Conservation (phyloP, 208 protist species). For the Leishmania amazonensis region DNA sequence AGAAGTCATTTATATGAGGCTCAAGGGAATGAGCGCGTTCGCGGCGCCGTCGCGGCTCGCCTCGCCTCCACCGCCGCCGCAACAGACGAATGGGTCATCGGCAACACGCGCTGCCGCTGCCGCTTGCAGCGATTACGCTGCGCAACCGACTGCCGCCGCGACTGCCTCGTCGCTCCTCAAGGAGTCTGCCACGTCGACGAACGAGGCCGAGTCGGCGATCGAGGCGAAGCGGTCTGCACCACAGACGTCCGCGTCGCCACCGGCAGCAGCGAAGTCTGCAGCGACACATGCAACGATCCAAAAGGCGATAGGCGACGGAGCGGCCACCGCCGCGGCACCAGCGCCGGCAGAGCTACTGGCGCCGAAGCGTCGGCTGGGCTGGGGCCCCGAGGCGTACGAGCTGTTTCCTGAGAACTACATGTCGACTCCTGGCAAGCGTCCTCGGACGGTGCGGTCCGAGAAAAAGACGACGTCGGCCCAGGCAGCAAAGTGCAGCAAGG, state of each 20-base stretch:
- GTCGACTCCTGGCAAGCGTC: slow-evolving; percentile 60
- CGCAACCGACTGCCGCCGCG: not conserved
- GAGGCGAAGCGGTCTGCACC: not conserved
- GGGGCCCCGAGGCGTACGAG: slow-evolving; percentile 64
- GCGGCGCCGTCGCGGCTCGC: slow-evolving; percentile 9
- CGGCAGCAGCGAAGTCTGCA: not conserved
- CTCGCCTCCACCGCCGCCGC: slow-evolving; percentile 9
- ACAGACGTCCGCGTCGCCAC: not conserved
- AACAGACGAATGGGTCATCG: not conserved
- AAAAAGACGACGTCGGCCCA: not conserved
- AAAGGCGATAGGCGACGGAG: not conserved
- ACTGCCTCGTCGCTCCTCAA: not conserved
- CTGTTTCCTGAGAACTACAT: slow-evolving; percentile 70
- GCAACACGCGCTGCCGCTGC: not conserved
- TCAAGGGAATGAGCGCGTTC: slow-evolving; percentile 19
- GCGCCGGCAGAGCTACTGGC: not conserved
- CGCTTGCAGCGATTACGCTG: not conserved
- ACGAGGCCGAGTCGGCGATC: not conserved
- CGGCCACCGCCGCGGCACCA: not conserved
- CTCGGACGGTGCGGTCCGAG: slow-evolving; percentile 3
- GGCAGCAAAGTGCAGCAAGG: slow-evolving; percentile 18
- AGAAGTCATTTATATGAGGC: slow-evolving; percentile 75
- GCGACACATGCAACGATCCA: not conserved
- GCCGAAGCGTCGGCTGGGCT: slow-evolving; percentile 26
- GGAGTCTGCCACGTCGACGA: not conserved